Evolutionary conservation across 495 filamentous ascomycete species (phyloP).

Genomic region (Hypoxylon rickii): DNA sequence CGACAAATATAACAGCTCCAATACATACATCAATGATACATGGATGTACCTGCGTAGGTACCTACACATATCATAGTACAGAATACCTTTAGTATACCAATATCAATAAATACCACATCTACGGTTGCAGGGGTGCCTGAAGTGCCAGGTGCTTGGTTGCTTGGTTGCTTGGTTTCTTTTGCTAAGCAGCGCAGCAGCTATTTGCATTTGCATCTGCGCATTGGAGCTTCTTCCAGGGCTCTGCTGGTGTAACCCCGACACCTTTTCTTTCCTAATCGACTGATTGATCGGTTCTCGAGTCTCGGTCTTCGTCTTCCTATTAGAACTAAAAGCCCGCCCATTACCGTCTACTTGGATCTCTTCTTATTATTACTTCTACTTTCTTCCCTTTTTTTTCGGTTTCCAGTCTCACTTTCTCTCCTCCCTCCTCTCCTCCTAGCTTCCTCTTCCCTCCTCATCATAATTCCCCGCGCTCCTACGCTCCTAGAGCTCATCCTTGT

Average conservation of each 20-base stretch:
- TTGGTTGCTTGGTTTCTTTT: background rate
- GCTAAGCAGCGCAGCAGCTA: no score
- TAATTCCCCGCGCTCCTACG: background rate
- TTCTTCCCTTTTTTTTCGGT: conserved; percentile 8
- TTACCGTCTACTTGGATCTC: conserved; percentile 42
- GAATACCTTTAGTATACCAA: no score
- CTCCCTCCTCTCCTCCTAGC: background rate
- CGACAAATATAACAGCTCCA: background rate
- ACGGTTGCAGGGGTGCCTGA: no score
- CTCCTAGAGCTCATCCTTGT: conserved; percentile 25
- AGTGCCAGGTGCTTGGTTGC: no score
- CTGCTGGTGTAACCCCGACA: conserved; percentile 30
- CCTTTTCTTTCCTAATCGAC: conserved; percentile 12
- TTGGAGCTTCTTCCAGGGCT: conserved; percentile 29
- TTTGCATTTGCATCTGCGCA: no score
- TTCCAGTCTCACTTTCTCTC: conserved; percentile 15
- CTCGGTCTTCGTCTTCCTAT: conserved; percentile 34
- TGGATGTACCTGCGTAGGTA: no score
- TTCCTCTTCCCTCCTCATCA: conserved; percentile 2
- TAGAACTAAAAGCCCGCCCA: conserved; percentile 24
- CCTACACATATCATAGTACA: background rate
- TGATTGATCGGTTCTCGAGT: conserved; percentile 29
- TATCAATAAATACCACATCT: no score
- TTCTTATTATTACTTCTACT: conserved; percentile 27
- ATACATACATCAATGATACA: no score